Base-by-base conservation (phyloP, 768 basidiomycete species). In the Gymnopilus dilepis region DNA sequence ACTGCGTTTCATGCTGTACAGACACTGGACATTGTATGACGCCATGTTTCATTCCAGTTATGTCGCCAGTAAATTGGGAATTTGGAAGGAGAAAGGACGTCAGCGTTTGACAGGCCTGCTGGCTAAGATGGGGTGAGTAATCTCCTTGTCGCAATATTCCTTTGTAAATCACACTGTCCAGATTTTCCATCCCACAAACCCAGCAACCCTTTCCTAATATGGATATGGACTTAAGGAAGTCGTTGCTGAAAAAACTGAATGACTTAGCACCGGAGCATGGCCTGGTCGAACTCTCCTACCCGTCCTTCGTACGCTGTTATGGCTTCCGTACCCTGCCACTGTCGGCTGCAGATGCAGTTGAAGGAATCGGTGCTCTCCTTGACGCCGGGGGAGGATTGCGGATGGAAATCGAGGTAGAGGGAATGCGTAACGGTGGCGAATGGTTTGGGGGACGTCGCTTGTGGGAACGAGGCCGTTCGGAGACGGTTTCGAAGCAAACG, bases 11-110 rank as follows among this genome's bases (percentile, higher is more conserved):
- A 95, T 90, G 77, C 83, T 98, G 56, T 95, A 96, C 72, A 84
- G 97, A 59, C 97, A 99, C 77, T 99, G 97, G 97, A 98, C 91
- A 30, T 77, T 99, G 47, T 99, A 98, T 71, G 97, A 99, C 70
- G 89, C 96, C 11, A 99, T 99, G 97, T 89, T 90, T 69, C 97
- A 99, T 74, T 97, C 95, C 3, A 92, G 92, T 59, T 99, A 99
- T 69, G 90, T 99, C 17, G 96, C 95, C 6, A 90, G 92, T 53
- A 95, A 94, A 74, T 83, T 99, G 61, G 95, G 95, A 3, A 93
- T 97, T 58, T 99, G 97, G 97, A 95, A 92, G 70, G 97, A 99
- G 73, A 85, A 88, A 57, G 97, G 97, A 21, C 83, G 92, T 62
- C 96, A 95, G 73, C 84, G 88, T 65, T 77, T 99, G 58, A 93